These are phyloP conservation scores for Monoraphidium neglectum DNA, from an alignment of 139 green algal genomes.

Conservation along the genomic window DNA sequence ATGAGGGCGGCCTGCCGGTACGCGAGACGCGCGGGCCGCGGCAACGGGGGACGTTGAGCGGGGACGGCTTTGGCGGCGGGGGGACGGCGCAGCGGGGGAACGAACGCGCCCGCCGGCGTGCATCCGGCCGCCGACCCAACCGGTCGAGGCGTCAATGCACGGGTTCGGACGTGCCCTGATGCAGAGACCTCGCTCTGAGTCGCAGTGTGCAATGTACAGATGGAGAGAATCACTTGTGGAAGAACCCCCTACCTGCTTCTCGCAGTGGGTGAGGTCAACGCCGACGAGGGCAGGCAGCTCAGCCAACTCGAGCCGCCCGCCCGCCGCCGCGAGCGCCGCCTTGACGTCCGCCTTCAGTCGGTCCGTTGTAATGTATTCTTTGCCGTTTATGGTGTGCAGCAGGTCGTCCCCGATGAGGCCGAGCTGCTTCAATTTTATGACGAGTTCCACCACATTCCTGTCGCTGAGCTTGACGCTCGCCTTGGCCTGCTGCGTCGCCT, in stretches of 20 bases:
- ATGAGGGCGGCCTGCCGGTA: slow-evolving; percentile 33
- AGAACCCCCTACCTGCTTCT: slow-evolving; percentile 46
- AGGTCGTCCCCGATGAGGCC: slow-evolving; percentile 78
- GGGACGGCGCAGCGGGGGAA: too few relatives aligned
- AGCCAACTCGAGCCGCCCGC: slow-evolving; percentile 76
- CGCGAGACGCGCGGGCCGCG: slow-evolving; percentile 55
- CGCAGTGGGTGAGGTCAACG: slow-evolving; percentile 81
- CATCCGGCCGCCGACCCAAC: too few relatives aligned
- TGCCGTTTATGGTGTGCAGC: slow-evolving; percentile 84
- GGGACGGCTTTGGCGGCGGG: too few relatives aligned
- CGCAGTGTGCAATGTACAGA: too few relatives aligned
- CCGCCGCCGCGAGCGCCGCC: slow-evolving; percentile 39
- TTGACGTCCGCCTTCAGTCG: slow-evolving; percentile 63
- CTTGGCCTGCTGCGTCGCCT: slow-evolving; percentile 72
- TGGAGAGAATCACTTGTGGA: too few relatives aligned
- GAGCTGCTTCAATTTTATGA: slow-evolving; percentile 82
- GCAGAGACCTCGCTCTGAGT: too few relatives aligned
- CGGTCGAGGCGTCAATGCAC: too few relatives aligned
- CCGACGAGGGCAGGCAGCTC: slow-evolving; percentile 81
- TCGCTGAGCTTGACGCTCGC: slow-evolving; percentile 75
- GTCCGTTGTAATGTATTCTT: slow-evolving; percentile 83
- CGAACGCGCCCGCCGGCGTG: too few relatives aligned
- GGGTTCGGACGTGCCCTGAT: too few relatives aligned
- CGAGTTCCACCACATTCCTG: slow-evolving; percentile 88
- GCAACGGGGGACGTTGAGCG: background rate